Conservation (phyloP, 1,284 basidiomycete genomes). For the Apiotrichum mycotoxinovorans region DNA sequence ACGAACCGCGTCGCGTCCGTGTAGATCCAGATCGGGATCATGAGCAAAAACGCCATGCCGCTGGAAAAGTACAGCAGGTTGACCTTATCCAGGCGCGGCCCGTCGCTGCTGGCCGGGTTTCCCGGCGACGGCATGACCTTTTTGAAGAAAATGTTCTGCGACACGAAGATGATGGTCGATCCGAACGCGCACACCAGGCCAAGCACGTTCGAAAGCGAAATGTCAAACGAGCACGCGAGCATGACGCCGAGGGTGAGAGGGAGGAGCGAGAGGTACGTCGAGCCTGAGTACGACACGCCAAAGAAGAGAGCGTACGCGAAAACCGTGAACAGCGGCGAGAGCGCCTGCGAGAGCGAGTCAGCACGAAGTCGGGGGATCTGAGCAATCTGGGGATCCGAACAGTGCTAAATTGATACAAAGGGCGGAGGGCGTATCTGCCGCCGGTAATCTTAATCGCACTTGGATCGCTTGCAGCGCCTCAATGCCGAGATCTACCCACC, state of each 20-base stretch:
- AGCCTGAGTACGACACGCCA: slow-evolving; percentile 82
- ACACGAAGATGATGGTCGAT: slow-evolving; percentile 92
- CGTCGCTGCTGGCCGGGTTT: slow-evolving; percentile 22
- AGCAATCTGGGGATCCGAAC: no score
- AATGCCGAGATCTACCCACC: slow-evolving; percentile 56
- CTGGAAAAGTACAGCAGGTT: slow-evolving; percentile 94
- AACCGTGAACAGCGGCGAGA: slow-evolving; percentile 96
- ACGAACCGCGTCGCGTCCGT: slow-evolving; percentile 72
- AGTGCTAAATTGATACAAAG: no score
- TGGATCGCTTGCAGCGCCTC: no score
- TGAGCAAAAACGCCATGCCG: slow-evolving; percentile 86
- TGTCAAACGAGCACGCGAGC: slow-evolving; percentile 91
- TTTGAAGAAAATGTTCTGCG: slow-evolving; percentile 99
- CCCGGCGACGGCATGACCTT: slow-evolving; percentile 79
- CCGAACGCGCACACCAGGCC: slow-evolving; percentile 89
- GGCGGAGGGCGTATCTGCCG: no score
- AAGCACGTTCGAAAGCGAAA: slow-evolving; percentile 74
- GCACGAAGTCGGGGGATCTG: no score
- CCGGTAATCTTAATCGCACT: no score
- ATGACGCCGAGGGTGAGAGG: slow-evolving; percentile 95
- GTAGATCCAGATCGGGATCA: slow-evolving; percentile 91
- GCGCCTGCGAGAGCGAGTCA: slow-evolving; percentile 59
- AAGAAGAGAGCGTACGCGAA: slow-evolving; percentile 89
- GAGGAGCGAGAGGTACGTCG: slow-evolving; percentile 90
- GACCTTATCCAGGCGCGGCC: slow-evolving; percentile 83